Base-by-base conservation (phyloP, 345 rosid species). In the Boechera retrofracta region DNA sequence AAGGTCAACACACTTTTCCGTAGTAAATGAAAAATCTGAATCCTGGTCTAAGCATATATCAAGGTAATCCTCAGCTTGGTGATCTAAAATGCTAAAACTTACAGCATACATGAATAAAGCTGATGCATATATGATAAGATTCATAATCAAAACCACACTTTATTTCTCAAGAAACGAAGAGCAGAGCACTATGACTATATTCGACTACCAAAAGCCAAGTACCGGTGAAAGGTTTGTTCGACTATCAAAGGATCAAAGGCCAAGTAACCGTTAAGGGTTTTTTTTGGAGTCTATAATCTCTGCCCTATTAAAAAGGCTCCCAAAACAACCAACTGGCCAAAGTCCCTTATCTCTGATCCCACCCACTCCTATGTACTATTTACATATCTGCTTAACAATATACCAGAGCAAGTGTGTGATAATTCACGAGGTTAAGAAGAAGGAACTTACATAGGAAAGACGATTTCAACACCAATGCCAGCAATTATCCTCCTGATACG, bases 401-500 rank as follows among this genome's bases (percentile, higher is more conserved):
- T 51, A 21, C 21, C 39, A 33, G 11, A 42, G 36, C 7, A 35
- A 42, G 6, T 55, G 39, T 63, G 69, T 24, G 2, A 24, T 10
- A 15, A 35, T 15, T 7, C 0, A 7, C 7, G 28, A 63, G 18
- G 13, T 0, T 6, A 32, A 58, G 3, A 53, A 21, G 15, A 54
- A 18, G 49, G 16, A 1, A 75, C 73, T 67, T 81, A 88, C 88
- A 88, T 29, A n/a, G 93, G 91, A 74, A 92, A 88, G 38, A 87
- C 90, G n/a, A 91, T 89, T 77, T 89, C 97, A 45, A 88, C 91
- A 35, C 95, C 89, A 10, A 67, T 68, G 31, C 95, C 97, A 16
- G 97, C 97, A 82, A 94, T 86, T 16, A 90, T 89, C 83, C 97
- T 88, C 62, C 95, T 84, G 68, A 92, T 85, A 48, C 97, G 78